phyloP scores from a whole-genome alignment of 75 land plant species.

The Selaginella moellendorffii region DNA sequence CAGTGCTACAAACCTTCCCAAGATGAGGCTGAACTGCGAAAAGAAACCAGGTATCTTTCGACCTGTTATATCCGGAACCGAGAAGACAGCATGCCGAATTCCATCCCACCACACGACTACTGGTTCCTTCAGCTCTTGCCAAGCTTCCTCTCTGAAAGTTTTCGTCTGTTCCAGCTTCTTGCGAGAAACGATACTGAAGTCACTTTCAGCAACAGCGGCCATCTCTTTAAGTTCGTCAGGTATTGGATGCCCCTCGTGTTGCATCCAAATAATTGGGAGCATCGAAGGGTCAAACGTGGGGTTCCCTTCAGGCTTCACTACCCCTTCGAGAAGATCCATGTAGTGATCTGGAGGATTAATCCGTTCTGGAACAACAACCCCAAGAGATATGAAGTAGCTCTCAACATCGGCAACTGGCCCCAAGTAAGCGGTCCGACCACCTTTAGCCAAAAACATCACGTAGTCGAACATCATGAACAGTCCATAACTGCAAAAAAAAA shows the following conservation, averaged over 20 bases:
- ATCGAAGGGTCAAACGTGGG: conserved; percentile 32
- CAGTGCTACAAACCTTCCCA: conserved; percentile 37
- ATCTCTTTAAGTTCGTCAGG: conserved; percentile 52
- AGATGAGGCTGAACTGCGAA: conserved; percentile 46
- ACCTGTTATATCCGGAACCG: conserved; percentile 46
- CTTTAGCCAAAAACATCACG: conserved; percentile 86
- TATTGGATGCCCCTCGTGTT: conserved; percentile 59
- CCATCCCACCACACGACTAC: conserved; percentile 44
- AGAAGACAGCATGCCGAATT: conserved; percentile 29
- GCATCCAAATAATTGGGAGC: conserved; percentile 84
- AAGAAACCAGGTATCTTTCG: conserved; percentile 54
- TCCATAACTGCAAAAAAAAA: conserved; percentile 45
- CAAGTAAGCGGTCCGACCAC: conserved; percentile 70
- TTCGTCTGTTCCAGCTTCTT: conserved; percentile 3
- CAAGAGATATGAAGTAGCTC: conserved; percentile 59
- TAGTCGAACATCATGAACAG: conserved; percentile 91
- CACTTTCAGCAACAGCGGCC: background rate
- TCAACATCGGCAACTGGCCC: conserved; percentile 81
- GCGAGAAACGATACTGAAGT: background rate
- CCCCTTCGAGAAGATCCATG: conserved; percentile 87
- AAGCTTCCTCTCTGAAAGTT: conserved; percentile 51
- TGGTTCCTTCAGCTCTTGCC: conserved; percentile 41
- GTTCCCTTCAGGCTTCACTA: conserved; percentile 37
- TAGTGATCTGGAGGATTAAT: conserved; percentile 91
- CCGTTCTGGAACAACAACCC: conserved; percentile 79